A percentile compares a stretch with the other conserved stretches of the same genome.
These are phyloP conservation scores for Staphylotrichum longicolle DNA, from an alignment of 495 filamentous ascomycete species.

Conservation along the genomic window DNA sequence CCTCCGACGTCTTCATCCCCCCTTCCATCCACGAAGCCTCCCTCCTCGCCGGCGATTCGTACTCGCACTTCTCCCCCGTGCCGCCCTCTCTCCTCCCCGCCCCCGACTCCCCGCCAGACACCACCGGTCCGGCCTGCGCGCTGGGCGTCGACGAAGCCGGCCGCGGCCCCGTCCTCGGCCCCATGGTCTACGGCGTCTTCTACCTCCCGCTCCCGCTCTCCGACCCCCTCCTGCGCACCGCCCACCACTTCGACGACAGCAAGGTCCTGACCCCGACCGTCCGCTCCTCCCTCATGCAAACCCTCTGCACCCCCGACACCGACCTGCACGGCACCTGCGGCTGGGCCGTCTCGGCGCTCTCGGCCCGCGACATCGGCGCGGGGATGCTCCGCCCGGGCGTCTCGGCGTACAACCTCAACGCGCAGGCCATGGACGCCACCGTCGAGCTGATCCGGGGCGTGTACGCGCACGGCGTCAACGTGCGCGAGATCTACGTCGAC, in stretches of 20 bases:
- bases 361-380: conserved; percentile 76
- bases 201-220: conserved; percentile 72
- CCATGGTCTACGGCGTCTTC: conserved; percentile 94
- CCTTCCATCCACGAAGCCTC: conserved; percentile 66
- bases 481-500: conserved; percentile 90
- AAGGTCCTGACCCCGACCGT: conserved; percentile 76
- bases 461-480: conserved; percentile 68
- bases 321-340: conserved; percentile 70
- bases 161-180: conserved; percentile 88
- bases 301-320: conserved; percentile 63
- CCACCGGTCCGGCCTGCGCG: conserved; percentile 37
- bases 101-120: conserved; percentile 13
- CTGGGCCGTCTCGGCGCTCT: conserved; percentile 78
- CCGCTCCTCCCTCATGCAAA: conserved; percentile 71
- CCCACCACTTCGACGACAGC: conserved; percentile 87
- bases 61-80: conserved; percentile 78
- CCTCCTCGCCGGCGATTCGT: conserved; percentile 71
- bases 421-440: conserved; percentile 96
- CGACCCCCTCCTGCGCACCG: conserved; percentile 65
- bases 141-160: conserved; percentile 96
- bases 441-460: conserved; percentile 78
- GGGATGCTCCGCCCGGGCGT: conserved; percentile 70
- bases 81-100: conserved; percentile 52
- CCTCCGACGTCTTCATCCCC: conserved; percentile 64
- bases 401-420: conserved; percentile 82